Conservation (phyloP, 306 rosid genomes). For the Glycine tomentella region DNA sequence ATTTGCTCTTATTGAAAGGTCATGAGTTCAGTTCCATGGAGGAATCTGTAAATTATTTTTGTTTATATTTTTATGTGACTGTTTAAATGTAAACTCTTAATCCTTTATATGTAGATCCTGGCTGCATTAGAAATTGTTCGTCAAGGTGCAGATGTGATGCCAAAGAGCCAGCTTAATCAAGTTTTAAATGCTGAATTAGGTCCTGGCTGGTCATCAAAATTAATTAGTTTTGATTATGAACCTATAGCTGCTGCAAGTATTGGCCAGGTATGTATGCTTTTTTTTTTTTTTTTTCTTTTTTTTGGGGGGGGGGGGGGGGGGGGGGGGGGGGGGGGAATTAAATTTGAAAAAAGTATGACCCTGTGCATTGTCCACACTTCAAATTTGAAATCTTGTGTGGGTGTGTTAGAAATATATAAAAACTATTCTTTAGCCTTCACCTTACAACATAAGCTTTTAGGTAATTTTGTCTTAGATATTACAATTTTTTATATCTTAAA, state of each 20-base stretch:
- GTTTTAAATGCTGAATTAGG: constrained; percentile 89
- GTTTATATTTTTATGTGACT: constrained; percentile 19
- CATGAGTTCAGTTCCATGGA: constrained; percentile 37
- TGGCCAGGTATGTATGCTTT: constrained; percentile 73
- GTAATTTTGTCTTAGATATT: constrained; percentile 18
- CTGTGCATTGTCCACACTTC: constrained; percentile 8
- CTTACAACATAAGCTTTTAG: constrained; percentile 16
- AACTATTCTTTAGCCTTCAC: not conserved
- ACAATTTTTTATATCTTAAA: constrained; percentile 12
- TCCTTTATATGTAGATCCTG: constrained; percentile 67
- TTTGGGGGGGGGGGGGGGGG: too few relatives aligned
- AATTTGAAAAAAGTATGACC: not conserved
- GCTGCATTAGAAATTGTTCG: constrained; percentile 96
- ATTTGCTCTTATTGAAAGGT: constrained; percentile 21
- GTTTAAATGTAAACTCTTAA: constrained; percentile 7
- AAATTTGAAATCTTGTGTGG: not conserved
- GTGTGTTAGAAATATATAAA: constrained; percentile 23
- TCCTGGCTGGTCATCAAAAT: constrained; percentile 77
- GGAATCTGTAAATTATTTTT: constrained; percentile 28
- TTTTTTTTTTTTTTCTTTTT: too few relatives aligned
- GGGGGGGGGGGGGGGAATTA: not conserved
- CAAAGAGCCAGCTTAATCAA: constrained; percentile 84
- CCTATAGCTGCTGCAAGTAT: constrained; percentile 97
- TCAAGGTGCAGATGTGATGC: constrained; percentile 99
- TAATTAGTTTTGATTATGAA: constrained; percentile 84